A percentile compares a stretch with the other conserved stretches of the same genome.
Evolutionary conservation across 441 rosid genomes (phyloP).

Genomic region (Adansonia grandidieri): DNA sequence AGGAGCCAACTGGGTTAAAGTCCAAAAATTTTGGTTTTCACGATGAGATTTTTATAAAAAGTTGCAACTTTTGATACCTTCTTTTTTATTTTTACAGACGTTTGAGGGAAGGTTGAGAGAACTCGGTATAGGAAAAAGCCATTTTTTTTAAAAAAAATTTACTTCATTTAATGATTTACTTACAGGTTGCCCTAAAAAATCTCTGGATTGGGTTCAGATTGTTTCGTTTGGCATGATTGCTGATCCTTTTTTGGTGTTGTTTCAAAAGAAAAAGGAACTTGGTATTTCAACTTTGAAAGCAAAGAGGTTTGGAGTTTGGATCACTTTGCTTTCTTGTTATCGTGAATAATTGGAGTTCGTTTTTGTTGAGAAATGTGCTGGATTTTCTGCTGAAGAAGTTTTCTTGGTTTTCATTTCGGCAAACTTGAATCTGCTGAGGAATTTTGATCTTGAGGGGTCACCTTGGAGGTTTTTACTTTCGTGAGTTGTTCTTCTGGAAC

Average conservation of each 20-base stretch:
- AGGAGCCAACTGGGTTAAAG: conserved; percentile 52
- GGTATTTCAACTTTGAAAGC: background rate
- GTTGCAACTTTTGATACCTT: conserved; percentile 44
- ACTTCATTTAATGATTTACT: conserved; percentile 59
- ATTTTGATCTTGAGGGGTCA: conserved; percentile 34
- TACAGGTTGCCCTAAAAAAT: conserved; percentile 44
- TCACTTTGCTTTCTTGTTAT: conserved; percentile 38
- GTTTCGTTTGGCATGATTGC: conserved; percentile 53
- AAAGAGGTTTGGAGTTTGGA: conserved; percentile 36
- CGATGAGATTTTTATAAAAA: conserved; percentile 42
- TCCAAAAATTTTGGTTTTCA: conserved; percentile 29
- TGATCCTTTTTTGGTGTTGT: conserved; percentile 32
- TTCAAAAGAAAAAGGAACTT: conserved; percentile 28
- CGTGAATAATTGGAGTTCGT: conserved; percentile 24
- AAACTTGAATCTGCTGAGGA: conserved; percentile 29
- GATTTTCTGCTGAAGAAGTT: conserved; percentile 25
- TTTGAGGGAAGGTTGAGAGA: conserved; percentile 29
- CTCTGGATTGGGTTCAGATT: conserved; percentile 52
- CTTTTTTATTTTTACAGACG: conserved; percentile 41
- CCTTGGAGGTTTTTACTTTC: conserved; percentile 35
- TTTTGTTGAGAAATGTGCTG: conserved; percentile 37
- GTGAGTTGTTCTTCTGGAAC: conserved; percentile 53
- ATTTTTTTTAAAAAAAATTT: conserved; percentile 25
- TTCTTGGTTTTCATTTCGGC: conserved; percentile 21
- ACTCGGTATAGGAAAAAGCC: conserved; percentile 43